phyloP scores from a whole-genome alignment of 257 asterid genomes.

The Plectranthus barbatus region DNA sequence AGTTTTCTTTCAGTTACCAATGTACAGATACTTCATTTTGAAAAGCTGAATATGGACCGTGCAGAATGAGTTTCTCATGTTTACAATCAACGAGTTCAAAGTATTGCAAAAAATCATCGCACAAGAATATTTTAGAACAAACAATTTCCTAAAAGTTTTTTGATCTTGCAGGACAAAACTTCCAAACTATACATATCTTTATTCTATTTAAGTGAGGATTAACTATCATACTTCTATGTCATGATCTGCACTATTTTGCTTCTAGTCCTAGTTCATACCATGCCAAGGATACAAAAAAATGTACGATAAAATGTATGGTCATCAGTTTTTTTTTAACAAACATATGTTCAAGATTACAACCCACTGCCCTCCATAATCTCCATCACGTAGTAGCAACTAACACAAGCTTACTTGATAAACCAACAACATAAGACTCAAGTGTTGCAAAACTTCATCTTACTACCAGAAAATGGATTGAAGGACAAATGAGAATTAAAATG shows the following conservation, averaged over 20 bases:
- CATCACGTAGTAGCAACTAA: background rate
- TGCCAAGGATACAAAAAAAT: background rate
- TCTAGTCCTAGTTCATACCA: background rate
- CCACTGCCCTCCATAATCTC: conserved; percentile 2
- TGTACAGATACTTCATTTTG: background rate
- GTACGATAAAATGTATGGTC: background rate
- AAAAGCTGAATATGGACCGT: conserved; percentile 9
- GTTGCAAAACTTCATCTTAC: conserved; percentile 11
- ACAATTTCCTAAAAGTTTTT: background rate
- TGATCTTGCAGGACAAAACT: background rate
- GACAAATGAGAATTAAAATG: conserved; percentile 1
- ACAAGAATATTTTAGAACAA: background rate
- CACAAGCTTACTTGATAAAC: conserved; percentile 10
- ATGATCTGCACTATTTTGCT: background rate
- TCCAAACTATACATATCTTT: background rate
- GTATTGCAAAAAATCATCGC: background rate
- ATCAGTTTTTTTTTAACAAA: background rate
- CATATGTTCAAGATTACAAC: conserved; percentile 1
- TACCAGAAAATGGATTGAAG: conserved; percentile 3
- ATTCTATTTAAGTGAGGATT: background rate
- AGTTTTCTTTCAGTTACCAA: background rate
- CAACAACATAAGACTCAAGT: background rate
- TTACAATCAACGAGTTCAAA: background rate
- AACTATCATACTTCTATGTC: conserved; percentile 3
- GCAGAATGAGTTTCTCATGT: background rate